Evolutionary conservation across 805 yeast species (phyloP).

Genomic region (Kazachstania psychrophila): DNA sequence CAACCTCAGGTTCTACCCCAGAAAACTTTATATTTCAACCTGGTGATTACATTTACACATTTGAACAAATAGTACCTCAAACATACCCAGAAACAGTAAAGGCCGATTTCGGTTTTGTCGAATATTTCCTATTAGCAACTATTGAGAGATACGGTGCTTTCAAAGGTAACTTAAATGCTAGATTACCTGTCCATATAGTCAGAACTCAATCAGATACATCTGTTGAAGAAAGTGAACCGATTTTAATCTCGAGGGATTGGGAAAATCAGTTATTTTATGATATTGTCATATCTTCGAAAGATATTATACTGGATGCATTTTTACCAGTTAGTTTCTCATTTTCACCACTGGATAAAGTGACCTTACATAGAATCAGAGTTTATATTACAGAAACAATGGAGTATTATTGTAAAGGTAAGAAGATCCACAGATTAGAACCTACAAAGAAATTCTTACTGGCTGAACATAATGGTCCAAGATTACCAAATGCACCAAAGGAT

Average conservation of each 20-base stretch:
- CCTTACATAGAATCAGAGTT: conserved; percentile 76
- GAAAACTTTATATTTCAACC: conserved; percentile 49
- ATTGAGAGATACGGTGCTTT: conserved; percentile 79
- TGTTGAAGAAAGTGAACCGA: conserved; percentile 87
- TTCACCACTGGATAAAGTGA: conserved; percentile 77
- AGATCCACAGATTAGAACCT: conserved; percentile 90
- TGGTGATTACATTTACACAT: conserved; percentile 88
- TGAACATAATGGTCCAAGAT: conserved; percentile 65
- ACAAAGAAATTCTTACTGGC: conserved; percentile 66
- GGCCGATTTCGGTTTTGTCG: conserved; percentile 75
- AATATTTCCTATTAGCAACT: conserved; percentile 57
- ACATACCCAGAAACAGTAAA: conserved; percentile 71
- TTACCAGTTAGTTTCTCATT: conserved; percentile 78
- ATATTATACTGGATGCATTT: conserved; percentile 72
- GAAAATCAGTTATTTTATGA: conserved; percentile 86
- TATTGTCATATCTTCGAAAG: conserved; percentile 82
- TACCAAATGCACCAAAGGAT: conserved; percentile 26
- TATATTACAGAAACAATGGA: conserved; percentile 84
- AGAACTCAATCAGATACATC: conserved; percentile 71
- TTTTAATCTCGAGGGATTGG: conserved; percentile 85
- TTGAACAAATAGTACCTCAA: conserved; percentile 80
- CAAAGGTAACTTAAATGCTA: conserved; percentile 62
- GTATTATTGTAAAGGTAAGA: conserved; percentile 76
- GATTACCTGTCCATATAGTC: conserved; percentile 54
- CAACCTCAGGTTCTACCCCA: neutral